These are phyloP conservation scores for Penicillium nucicola DNA, from an alignment of 495 filamentous ascomycete genomes.

Conservation along the genomic window DNA sequence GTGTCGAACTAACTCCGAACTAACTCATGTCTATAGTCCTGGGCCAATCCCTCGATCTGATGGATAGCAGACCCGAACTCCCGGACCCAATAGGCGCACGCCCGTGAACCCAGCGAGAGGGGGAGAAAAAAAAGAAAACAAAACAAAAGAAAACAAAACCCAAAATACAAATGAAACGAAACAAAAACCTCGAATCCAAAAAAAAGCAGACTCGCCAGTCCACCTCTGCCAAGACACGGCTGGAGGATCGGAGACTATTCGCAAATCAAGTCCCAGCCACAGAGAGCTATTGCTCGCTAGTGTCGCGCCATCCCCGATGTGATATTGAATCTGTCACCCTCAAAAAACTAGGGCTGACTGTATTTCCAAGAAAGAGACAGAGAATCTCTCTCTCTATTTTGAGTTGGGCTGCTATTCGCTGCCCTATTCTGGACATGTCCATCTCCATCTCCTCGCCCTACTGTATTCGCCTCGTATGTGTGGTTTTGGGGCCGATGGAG, in stretches of 20 bases:
- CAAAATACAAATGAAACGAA: too few relatives aligned
- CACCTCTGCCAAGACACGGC: not conserved
- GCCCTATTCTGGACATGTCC: too few relatives aligned
- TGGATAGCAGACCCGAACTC: slow-evolving; percentile 36
- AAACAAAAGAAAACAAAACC: not conserved
- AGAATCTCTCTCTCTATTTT: too few relatives aligned
- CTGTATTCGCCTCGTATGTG: too few relatives aligned
- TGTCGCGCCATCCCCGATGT: slow-evolving; percentile 18
- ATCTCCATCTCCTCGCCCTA: too few relatives aligned
- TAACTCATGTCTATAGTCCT: slow-evolving; percentile 46
- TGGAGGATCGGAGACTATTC: slow-evolving; percentile 3
- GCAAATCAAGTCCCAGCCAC: slow-evolving; percentile 7
- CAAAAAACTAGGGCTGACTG: too few relatives aligned
- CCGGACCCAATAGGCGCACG: slow-evolving; percentile 20
- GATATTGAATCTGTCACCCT: slow-evolving; percentile 12
- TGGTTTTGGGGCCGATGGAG: too few relatives aligned
- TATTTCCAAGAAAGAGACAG: too few relatives aligned
- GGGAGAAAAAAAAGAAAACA: not conserved
- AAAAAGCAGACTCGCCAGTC: too few relatives aligned
- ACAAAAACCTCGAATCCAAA: too few relatives aligned
- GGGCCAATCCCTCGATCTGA: slow-evolving; percentile 62
- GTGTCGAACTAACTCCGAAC: too few relatives aligned
- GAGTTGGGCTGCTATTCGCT: too few relatives aligned
- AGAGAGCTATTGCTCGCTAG: slow-evolving; percentile 28
- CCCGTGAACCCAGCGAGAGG: slow-evolving; percentile 14